Conservation (phyloP, 2,329 filamentous ascomycete genomes). For the Fusarium decemcellulare region DNA sequence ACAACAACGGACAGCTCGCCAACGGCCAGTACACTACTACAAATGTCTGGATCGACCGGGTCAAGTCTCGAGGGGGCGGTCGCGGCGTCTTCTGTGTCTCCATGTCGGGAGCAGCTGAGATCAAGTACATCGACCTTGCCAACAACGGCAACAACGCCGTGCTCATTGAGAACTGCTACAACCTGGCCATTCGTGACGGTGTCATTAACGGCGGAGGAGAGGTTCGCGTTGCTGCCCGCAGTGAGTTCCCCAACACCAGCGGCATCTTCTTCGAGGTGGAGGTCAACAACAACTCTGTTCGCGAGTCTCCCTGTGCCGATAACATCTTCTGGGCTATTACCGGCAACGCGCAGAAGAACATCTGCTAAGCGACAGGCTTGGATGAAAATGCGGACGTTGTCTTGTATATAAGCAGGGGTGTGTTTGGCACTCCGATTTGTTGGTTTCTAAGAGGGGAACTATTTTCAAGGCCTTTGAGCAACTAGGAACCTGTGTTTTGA, state of each 20-base stretch:
- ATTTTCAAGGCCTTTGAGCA: no score
- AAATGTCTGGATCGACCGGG: slow-evolving; percentile 66
- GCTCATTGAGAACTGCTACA: slow-evolving; percentile 73
- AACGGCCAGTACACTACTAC: slow-evolving; percentile 65
- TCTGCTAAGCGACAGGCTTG: slow-evolving; percentile 51
- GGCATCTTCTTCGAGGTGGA: slow-evolving; percentile 64
- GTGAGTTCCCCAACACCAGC: slow-evolving; percentile 67
- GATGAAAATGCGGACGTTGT: no score
- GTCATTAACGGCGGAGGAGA: slow-evolving; percentile 69
- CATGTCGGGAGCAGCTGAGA: slow-evolving; percentile 66
- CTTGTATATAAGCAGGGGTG: not conserved
- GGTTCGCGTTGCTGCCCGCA: slow-evolving; percentile 65
- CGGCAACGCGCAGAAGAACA: slow-evolving; percentile 57
- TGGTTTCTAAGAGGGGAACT: no score
- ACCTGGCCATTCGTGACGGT: slow-evolving; percentile 63
- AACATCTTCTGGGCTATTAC: slow-evolving; percentile 65
- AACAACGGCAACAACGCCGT: slow-evolving; percentile 69
- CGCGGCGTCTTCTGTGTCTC: slow-evolving; percentile 71
- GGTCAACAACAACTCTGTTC: slow-evolving; percentile 64
- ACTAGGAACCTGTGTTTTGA: no score
- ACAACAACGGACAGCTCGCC: slow-evolving; percentile 65
- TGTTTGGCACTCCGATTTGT: no score
- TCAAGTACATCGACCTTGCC: slow-evolving; percentile 63
- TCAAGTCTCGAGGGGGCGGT: slow-evolving; percentile 68
- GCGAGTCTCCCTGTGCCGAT: slow-evolving; percentile 66